Evolutionary conservation across 2,329 filamentous ascomycete genomes (phyloP), one percentile per base, ranked within the genome.

Genomic region (Penicillium vulpinum): DNA sequence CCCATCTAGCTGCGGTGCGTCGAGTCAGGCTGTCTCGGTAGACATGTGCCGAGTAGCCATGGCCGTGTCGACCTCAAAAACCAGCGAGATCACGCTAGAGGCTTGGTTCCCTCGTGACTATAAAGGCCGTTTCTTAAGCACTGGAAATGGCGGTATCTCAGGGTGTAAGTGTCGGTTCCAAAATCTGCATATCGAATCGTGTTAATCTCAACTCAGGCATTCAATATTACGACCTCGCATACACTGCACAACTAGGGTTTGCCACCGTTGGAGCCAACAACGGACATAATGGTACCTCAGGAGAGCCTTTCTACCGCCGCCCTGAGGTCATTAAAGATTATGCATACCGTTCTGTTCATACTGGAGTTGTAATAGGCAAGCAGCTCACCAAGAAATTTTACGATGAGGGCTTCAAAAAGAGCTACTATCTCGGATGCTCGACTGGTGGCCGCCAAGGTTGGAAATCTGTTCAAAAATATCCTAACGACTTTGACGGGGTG

Each of bases 401-500:
- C 56, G 67, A 66, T 16, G 59, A 72, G 43, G 59, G 67, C 5
- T 71, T 75, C 57, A 66, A 70, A 4, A 81, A 82, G 57, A 76
- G 76, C 21, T 81, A 81, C 68, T 81, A 77, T 61, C 63, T 78
- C 9, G 78, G 78, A 22, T 81, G 79, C 66, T 80, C 78, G 1
- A 76, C 76, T n/a, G 79, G 79, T 56, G 79, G 79, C 21, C 72
- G 75, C n/a, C 78, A 81, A 62, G 79, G 78, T 35, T 68, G 80
- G 53, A 78, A 78, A 58, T 75, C 75, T 2, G 72, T 76, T 4
- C 74, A 80, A 55, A 68, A 74, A 44, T 81, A 73, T 58, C 79
- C 78, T 1, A 66, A 75, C 15, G 78, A 81, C 59, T 81, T 81
- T 50, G 78, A 81, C 54, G 79, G 79, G 36, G 77, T 81, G 49